Base-by-base conservation (phyloP, 495 filamentous ascomycete genomes). In the Sphaerosporella brunnea region DNA sequence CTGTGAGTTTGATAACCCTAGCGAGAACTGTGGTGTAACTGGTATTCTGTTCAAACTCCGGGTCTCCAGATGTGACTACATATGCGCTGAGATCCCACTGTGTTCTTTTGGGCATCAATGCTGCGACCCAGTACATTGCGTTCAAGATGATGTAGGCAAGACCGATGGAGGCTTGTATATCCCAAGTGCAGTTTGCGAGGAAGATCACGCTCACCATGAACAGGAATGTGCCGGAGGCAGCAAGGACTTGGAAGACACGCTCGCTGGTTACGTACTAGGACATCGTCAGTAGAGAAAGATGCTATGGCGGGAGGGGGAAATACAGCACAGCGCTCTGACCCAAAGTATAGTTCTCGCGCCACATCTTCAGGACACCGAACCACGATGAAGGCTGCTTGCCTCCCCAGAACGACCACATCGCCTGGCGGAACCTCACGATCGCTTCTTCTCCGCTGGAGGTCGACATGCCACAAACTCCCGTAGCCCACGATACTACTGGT, bases 351-450 rank as follows among this genome's bases (percentile, higher is more conserved):
- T 60, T 79, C 74, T 18, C 77, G 66, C 8, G 76, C 71, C 5
- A 80, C 68, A 7, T 75, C 69, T 61, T 82, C 78, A 9, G 66
- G 64, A 53, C 78, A 80, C 34, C 68, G 63, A 21, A 82, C 63
- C 16, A 78, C 53, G 2, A 80, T 50, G 49, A 82, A 78, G 1
- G 71, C 74, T 2, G 76, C 77, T 48, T 72, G 64, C 4, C 74
- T 30, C 13, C 21, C 21, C 18, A 67, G 65, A 30, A 80, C 75
- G 0, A 79, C 68, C 2, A 82, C 66, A 52, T 79, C 73, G 4
- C 75, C 77, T 3, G 23, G 52, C 0, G 73, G 72, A 0, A 80
- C 78, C 19, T 63, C 56, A 50, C 66, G 64, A 3, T 48, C 68
- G 21, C 63, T 64, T 15, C 54, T 61, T 13, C 77, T 69, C 23